Conservation (phyloP, 306 rosid species). For the Acacia acuminata region DNA sequence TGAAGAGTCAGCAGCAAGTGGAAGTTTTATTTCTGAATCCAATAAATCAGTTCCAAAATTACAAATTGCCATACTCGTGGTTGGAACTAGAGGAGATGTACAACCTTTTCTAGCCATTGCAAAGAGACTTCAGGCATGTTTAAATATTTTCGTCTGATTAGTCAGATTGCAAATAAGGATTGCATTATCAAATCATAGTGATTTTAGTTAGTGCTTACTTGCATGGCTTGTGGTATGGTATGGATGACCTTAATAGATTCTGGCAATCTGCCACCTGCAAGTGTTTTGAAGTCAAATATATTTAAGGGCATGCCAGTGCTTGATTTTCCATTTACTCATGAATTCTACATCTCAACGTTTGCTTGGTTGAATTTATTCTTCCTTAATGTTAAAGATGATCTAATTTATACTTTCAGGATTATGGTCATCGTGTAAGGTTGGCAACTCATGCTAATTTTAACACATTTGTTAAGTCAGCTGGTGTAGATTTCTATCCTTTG, state of each 20-base stretch:
- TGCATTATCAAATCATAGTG: slow-evolving; percentile 15
- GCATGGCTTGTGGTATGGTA: background rate
- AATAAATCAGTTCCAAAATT: slow-evolving; percentile 59
- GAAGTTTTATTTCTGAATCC: slow-evolving; percentile 38
- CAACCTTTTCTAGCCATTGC: slow-evolving; percentile 87
- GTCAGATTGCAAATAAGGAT: slow-evolving; percentile 11
- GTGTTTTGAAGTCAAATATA: no score
- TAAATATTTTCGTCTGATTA: slow-evolving; percentile 23
- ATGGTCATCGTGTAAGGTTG: slow-evolving; percentile 83
- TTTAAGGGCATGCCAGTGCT: slow-evolving; percentile 23
- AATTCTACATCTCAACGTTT: slow-evolving; percentile 8
- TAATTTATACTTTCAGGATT: slow-evolving; percentile 58
- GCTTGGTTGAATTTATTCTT: slow-evolving; percentile 2
- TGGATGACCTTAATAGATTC: background rate
- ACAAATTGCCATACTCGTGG: slow-evolving; percentile 79
- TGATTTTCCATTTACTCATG: background rate
- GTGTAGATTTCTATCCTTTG: slow-evolving; percentile 79
- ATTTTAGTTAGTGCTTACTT: background rate
- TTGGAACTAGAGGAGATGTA: slow-evolving; percentile 94
- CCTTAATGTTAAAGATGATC: slow-evolving; percentile 16
- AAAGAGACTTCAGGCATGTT: slow-evolving; percentile 80
- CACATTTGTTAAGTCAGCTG: slow-evolving; percentile 74
- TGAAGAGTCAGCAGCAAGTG: slow-evolving; percentile 41
- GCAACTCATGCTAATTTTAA: slow-evolving; percentile 81
- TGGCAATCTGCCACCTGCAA: no score